phyloP scores from a whole-genome alignment of 1,139 yeast genomes.

The Candida pseudoviswanathii region DNA sequence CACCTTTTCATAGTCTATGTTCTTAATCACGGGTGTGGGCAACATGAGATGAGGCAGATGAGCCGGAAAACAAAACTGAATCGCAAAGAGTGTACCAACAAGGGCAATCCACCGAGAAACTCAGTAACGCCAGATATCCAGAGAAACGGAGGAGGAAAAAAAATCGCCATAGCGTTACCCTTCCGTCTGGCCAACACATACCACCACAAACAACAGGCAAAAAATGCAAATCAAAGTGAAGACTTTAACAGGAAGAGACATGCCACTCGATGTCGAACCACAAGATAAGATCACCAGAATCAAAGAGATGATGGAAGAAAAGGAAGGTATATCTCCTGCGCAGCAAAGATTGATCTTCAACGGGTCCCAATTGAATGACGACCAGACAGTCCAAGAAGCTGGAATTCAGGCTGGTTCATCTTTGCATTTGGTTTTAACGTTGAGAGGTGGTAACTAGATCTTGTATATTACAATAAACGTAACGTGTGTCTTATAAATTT shows the following conservation, averaged over 20 bases:
- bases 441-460: conserved; percentile 69
- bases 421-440: conserved; percentile 83
- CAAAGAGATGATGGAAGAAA: conserved; percentile 93
- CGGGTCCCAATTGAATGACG: conserved; percentile 91
- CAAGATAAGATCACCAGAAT: conserved; percentile 75
- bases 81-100: not conserved
- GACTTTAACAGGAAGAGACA: conserved; percentile 84
- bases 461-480: conserved; percentile 1
- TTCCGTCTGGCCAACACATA: not conserved
- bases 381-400: conserved; percentile 65
- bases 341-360: conserved; percentile 91
- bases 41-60: conserved; percentile 24
- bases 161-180: not conserved
- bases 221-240: conserved; percentile 70
- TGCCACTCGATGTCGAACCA: conserved; percentile 78
- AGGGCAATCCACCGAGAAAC: too few species aligned
- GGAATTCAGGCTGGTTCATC: conserved; percentile 77
- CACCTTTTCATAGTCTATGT: conserved; percentile 48
- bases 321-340: conserved; percentile 96
- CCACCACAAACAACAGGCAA: not conserved
- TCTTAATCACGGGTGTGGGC: conserved; percentile 40
- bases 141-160: not conserved
- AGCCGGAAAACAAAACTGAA: not conserved
- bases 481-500: not conserved
- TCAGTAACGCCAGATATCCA: not conserved